phyloP scores from a whole-genome alignment of 2,329 filamentous ascomycete species.

The Pseudocercospora fuligena region DNA sequence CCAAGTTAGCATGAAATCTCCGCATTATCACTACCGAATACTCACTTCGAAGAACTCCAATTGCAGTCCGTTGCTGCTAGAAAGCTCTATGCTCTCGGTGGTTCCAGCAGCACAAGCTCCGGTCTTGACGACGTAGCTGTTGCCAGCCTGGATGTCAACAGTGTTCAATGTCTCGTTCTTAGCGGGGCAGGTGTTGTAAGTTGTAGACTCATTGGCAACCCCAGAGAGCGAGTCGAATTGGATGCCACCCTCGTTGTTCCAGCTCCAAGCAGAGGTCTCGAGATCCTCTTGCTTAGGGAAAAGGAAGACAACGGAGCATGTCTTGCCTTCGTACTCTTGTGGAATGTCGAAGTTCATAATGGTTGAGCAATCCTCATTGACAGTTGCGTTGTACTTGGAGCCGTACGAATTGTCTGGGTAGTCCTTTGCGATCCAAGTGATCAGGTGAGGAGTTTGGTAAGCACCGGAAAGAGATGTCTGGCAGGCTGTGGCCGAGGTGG shows the following conservation, averaged over 20 bases:
- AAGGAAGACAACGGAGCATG: conserved; percentile 69
- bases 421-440: conserved; percentile 63
- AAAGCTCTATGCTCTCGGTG: conserved; percentile 32
- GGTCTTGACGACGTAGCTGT: conserved; percentile 36
- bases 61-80: conserved; percentile 24
- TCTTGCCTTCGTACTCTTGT: conserved; percentile 57
- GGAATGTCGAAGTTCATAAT: conserved; percentile 75
- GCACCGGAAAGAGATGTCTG: conserved; percentile 39
- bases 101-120: conserved; percentile 35
- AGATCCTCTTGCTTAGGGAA: conserved; percentile 64
- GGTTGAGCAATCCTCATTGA: conserved; percentile 59
- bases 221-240: conserved; percentile 47
- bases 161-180: conserved; percentile 19
- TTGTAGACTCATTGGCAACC: conserved; percentile 54
- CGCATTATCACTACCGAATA: not conserved
- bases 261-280: conserved; percentile 63
- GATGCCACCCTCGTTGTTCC: conserved; percentile 37
- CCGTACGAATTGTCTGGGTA: conserved; percentile 59
- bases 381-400: conserved; percentile 61
- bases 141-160: conserved; percentile 31
- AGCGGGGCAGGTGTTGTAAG: conserved; percentile 29
- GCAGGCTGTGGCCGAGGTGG: conserved; percentile 28
- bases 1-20: not conserved
- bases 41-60: conserved; percentile 35
- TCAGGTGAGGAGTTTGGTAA: conserved; percentile 64